These are phyloP conservation scores for Cucurbita pepo DNA, from an alignment of 306 rosid genomes.

Conservation along the genomic window DNA sequence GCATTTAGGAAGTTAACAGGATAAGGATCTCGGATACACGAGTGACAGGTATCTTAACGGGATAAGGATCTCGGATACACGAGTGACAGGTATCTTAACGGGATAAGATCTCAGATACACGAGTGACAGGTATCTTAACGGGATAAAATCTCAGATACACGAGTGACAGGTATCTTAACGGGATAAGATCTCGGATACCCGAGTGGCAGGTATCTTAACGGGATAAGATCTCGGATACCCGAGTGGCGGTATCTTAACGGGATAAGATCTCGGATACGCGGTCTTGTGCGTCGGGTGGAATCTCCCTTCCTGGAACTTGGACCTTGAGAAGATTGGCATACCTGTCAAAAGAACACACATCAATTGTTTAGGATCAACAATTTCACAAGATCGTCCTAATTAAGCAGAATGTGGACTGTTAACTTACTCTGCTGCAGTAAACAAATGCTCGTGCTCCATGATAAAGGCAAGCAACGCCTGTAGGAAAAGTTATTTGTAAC, in stretches of 20 bases:
- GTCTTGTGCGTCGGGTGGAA: conserved; percentile 64
- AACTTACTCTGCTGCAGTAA: conserved; percentile 65
- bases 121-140: conserved; percentile 37
- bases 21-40: conserved; percentile 48
- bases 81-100: conserved; percentile 38
- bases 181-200: conserved; percentile 38
- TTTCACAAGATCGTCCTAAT: neutral
- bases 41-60: conserved; percentile 36
- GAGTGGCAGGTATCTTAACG: conserved; percentile 37
- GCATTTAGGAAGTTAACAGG: conserved; percentile 24
- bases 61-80: conserved; percentile 48
- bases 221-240: conserved; percentile 36
- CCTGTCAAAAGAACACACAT: conserved; percentile 30
- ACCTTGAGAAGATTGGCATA: conserved; percentile 70
- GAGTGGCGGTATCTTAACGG: conserved; percentile 34
- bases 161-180: conserved; percentile 37
- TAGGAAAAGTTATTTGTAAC: conserved; percentile 12
- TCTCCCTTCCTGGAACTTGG: conserved; percentile 87
- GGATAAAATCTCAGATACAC: conserved; percentile 35
- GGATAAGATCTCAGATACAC: conserved; percentile 35
- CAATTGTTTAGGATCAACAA: neutral
- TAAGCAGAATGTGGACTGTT: conserved; percentile 4
- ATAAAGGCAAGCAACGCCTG: conserved; percentile 96
- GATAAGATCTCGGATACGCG: conserved; percentile 43
- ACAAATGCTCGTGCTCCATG: conserved; percentile 72